A percentile compares a stretch with the other conserved stretches of the same genome.
Evolutionary conservation across 2,329 filamentous ascomycete species (phyloP).

Genomic region (Corinectria fuckeliana): DNA sequence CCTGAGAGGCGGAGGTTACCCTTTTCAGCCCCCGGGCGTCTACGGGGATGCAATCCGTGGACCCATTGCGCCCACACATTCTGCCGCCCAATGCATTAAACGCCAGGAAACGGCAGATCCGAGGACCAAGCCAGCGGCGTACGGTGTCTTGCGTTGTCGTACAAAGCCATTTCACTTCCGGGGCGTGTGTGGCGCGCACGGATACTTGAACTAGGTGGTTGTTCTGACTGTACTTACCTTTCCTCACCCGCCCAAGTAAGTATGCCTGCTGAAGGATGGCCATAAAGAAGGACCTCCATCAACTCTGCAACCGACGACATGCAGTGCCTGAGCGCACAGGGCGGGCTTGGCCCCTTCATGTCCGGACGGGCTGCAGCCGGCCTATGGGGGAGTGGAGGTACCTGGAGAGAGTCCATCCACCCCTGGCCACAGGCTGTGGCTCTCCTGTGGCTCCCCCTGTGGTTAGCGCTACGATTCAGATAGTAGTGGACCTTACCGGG

Average conservation of each 20-base stretch:
- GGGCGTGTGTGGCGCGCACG: too few species aligned
- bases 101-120: neutral
- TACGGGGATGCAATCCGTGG: constrained; percentile 8
- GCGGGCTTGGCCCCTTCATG: neutral
- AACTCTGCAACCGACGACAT: constrained; percentile 1
- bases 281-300: too few species aligned
- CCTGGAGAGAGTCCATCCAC: neutral
- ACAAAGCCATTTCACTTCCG: neutral
- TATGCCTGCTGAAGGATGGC: too few species aligned
- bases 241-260: too few species aligned
- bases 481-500: neutral
- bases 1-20: constrained; percentile 2
- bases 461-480: too few species aligned
- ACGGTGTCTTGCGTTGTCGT: neutral
- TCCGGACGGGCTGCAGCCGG: neutral
- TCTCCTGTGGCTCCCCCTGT: neutral
- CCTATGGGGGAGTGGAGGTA: neutral
- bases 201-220: too few species aligned
- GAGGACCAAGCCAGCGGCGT: neutral
- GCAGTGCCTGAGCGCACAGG: neutral
- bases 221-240: too few species aligned
- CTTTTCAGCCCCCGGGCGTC: constrained; percentile 3
- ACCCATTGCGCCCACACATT: too few species aligned
- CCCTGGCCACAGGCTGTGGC: too few species aligned
- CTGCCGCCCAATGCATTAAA: constrained; percentile 4